Evolutionary conservation across 495 filamentous ascomycete species (phyloP).

Genomic region (Penicillium psychrofluorescens): DNA sequence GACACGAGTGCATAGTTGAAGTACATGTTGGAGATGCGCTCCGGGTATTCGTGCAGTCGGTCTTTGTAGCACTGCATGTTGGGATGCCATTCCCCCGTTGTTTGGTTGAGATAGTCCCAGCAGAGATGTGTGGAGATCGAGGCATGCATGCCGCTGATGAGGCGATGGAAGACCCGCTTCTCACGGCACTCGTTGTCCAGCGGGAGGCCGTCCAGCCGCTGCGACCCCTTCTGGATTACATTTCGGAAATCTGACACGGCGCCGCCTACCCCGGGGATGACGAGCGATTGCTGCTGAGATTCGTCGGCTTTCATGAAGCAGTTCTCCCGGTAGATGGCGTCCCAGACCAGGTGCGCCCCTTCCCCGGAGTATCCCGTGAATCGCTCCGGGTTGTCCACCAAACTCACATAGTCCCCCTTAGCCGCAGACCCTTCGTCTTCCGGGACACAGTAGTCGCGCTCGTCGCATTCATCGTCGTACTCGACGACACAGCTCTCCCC

Average conservation of each 20-base stretch:
- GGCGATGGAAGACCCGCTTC: constrained; percentile 93
- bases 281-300: constrained; percentile 23
- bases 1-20: constrained; percentile 96
- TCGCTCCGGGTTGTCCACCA: constrained; percentile 88
- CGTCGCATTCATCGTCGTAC: constrained; percentile 96
- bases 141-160: constrained; percentile 95
- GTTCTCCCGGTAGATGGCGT: constrained; percentile 94
- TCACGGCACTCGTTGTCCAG: constrained; percentile 89
- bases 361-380: constrained; percentile 89
- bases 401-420: constrained; percentile 93
- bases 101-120: constrained; percentile 94
- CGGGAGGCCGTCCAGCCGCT: constrained; percentile 59
- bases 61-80: constrained; percentile 85
- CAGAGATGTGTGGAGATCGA: constrained; percentile 94
- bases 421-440: constrained; percentile 82
- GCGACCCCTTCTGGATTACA: constrained; percentile 65
- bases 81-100: constrained; percentile 87
- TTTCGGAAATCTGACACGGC: constrained; percentile 80
- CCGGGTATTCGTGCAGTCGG: constrained; percentile 74
- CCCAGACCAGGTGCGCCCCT: constrained; percentile 83
- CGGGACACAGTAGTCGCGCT: constrained; percentile 93
- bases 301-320: constrained; percentile 71
- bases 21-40: constrained; percentile 93
- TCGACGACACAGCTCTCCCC: constrained; percentile 95
- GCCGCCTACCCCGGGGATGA: constrained; percentile 15